phyloP scores from a whole-genome alignment of 192 early-diverging fungal genomes.

The Phycomyces blakesleeanus region DNA sequence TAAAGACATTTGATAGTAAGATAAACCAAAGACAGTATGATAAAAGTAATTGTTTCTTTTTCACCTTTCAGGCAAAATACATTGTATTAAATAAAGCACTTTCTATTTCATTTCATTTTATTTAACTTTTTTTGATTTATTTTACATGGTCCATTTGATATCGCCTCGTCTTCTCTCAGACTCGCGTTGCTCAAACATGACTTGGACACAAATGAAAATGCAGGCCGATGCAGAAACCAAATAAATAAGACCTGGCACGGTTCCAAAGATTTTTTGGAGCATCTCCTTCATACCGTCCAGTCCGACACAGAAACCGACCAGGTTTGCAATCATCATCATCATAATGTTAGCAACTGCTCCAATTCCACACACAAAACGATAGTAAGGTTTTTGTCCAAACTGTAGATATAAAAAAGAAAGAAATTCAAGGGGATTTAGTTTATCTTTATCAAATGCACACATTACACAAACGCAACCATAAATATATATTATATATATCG shows the following conservation, averaged over 20 bases:
- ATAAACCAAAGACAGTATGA: no score
- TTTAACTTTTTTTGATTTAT: not conserved
- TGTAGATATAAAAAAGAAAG: constrained; percentile 10
- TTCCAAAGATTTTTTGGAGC: constrained; percentile 55
- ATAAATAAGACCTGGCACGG: constrained; percentile 21
- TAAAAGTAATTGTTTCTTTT: no score
- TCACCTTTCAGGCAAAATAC: no score
- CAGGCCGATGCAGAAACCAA: constrained; percentile 44
- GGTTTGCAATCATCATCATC: constrained; percentile 89
- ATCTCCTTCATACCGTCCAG: constrained; percentile 78
- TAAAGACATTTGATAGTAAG: no score
- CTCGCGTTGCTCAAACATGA: constrained; percentile 82
- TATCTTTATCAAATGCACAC: no score
- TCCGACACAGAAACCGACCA: constrained; percentile 90
- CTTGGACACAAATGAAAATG: constrained; percentile 64
- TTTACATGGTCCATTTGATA: constrained; percentile 34
- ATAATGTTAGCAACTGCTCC: constrained; percentile 83
- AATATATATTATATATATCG: no score
- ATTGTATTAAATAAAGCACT: no score
- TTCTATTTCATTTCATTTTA: no score
- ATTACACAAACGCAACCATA: no score
- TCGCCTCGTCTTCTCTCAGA: constrained; percentile 60
- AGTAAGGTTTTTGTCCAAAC: constrained; percentile 54
- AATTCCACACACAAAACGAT: constrained; percentile 69
- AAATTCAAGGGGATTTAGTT: no score